Conservation (phyloP, 257 asterid genomes). For the Echites panduratus region DNA sequence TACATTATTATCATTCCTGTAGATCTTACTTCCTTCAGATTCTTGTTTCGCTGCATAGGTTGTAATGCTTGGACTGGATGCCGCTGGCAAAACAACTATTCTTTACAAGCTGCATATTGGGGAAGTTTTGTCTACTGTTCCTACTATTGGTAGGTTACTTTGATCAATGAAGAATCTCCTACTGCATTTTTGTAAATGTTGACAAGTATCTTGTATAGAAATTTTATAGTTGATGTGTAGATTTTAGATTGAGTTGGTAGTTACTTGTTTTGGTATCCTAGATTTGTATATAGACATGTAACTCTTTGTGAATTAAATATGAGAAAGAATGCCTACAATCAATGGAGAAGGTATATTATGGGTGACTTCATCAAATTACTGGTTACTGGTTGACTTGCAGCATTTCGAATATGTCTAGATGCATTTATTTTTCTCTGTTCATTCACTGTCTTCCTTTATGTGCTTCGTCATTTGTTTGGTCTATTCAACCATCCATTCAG, state of each 20-base stretch:
- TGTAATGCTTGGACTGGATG: constrained; percentile 99
- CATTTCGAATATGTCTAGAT: background rate
- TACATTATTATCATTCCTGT: background rate
- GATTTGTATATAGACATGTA: no score
- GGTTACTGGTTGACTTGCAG: background rate
- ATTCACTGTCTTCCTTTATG: background rate
- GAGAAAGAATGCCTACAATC: background rate
- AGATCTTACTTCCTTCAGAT: background rate
- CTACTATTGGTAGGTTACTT: constrained; percentile 78
- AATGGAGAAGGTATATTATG: background rate
- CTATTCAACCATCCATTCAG: background rate
- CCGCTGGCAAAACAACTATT: constrained; percentile 99
- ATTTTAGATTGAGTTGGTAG: no score
- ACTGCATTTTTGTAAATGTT: no score
- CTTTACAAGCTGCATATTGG: constrained; percentile 96
- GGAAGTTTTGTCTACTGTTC: constrained; percentile 96
- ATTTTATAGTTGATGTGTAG: no score
- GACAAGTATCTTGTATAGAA: no score
- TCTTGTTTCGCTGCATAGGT: constrained; percentile 41
- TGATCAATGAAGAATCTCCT: background rate
- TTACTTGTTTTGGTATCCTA: no score
- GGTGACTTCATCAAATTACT: background rate
- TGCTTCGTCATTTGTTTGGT: background rate
- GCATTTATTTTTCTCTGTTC: background rate
- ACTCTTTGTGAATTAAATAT: no score